Evolutionary conservation across 768 basidiomycete genomes (phyloP), one percentile per base, ranked within the genome.

Genomic region (Mycena albidolilacea): DNA sequence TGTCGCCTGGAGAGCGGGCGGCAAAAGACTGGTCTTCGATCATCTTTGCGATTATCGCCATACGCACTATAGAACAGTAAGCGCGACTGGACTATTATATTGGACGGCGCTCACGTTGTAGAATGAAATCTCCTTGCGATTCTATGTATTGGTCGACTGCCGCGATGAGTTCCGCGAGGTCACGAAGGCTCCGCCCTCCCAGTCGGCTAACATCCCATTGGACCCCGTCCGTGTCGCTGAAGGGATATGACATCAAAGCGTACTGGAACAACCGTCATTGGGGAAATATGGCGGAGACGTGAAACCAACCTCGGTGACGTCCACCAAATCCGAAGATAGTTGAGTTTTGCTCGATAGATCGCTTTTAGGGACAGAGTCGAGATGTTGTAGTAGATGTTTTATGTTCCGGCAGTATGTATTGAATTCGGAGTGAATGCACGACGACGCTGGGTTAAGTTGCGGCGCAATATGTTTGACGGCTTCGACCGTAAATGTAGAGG

Each of bases 141-240:
- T 63, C 54, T 7, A 70, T 52, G n/a, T 64, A 21, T 46, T 30
- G 23, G 39, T 70, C 69, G 8, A 70, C 21, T n/a, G 43, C 54
- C 2, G 50, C 39, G 5, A 70, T 30, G 5, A 58, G 39, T 19
- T 70, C 52, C 35, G 46, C 10, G 21, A 70, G n/a, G 12, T 39
- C 37, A 10, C n/a, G 35, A 41, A 41, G 41, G 30, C 52, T 64
- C 6, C 37, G 39, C 21, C 37, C 60, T 30, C 30, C 3, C 30
- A 30, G 38, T 19, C 57, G 11, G 48, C 37, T 30, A 30, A 10
- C 19, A 50, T 61, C 37, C 67, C 67, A 68, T 61, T 7, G 17
- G 12, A 17, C 35, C 17, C 9, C 35, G 60, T 12, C 60, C 1
- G 37, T 7, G 12, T 15, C 30, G 15, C 39, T 5, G 35, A 37